Percentiles rank a stretch among this genome's conserved stretches.
These are phyloP conservation scores for Calophaca sinica DNA, from an alignment of 306 rosid species.

Conservation along the genomic window DNA sequence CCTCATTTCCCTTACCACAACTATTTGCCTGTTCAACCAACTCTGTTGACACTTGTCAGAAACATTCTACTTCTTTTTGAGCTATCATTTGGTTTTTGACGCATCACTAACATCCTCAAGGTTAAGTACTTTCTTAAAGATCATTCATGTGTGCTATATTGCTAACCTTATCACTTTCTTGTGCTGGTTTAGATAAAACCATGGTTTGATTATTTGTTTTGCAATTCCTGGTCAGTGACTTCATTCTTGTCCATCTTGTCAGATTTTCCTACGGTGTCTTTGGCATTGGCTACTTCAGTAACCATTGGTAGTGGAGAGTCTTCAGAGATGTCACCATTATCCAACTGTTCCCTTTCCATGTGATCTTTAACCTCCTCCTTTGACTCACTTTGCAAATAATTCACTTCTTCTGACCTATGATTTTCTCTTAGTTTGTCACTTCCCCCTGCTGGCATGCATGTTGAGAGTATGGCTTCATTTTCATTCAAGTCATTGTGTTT, in stretches of 20 bases:
- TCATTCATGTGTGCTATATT: slow-evolving; percentile 12
- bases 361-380: slow-evolving; percentile 12
- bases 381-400: slow-evolving; percentile 22
- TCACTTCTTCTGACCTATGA: slow-evolving; percentile 20
- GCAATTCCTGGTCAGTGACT: not conserved
- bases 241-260: slow-evolving; percentile 26
- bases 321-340: not conserved
- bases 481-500: not conserved
- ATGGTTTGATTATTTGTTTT: slow-evolving; percentile 13
- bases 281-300: slow-evolving; percentile 3
- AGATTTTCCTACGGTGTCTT: not conserved
- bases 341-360: too few species aligned
- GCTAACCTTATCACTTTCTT: slow-evolving; percentile 10
- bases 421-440: slow-evolving; percentile 15
- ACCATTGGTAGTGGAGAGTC: slow-evolving; percentile 23
- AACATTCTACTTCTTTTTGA: slow-evolving; percentile 15
- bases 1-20: too few species aligned
- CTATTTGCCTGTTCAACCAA: too few species aligned
- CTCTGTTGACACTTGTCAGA: not conserved
- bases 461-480: slow-evolving; percentile 13
- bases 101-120: slow-evolving; percentile 20
- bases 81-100: slow-evolving; percentile 19
- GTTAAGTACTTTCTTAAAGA: slow-evolving; percentile 14
- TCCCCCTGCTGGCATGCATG: not conserved
- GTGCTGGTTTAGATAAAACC: slow-evolving; percentile 9